Conservation (phyloP, 208 protist species). For the Trypanosoma mega region DNA sequence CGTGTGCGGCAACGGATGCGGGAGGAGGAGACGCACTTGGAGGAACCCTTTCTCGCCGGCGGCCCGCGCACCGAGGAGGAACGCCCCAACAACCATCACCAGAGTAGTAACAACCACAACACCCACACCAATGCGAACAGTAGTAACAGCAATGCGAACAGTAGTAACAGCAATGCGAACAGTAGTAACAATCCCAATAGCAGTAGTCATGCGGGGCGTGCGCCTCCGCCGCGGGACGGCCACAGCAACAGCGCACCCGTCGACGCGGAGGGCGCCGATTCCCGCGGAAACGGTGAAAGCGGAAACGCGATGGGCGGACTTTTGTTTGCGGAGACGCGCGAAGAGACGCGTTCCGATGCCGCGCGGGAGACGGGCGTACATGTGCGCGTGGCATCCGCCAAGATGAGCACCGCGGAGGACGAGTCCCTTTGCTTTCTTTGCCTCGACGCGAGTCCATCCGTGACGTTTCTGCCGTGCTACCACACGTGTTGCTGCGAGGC, state of each 20-base stretch:
- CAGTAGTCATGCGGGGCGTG: conserved; percentile 26
- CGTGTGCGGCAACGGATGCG: neutral
- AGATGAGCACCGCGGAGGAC: conserved; percentile 25
- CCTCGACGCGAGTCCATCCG: conserved; percentile 29
- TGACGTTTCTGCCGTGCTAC: conserved; percentile 60
- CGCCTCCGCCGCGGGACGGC: no score
- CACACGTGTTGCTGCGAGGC: conserved; percentile 55
- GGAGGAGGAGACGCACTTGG: neutral
- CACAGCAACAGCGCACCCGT: no score
- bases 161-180: conserved; percentile 1
- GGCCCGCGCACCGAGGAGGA: neutral
- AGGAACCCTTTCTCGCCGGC: conserved; percentile 10
- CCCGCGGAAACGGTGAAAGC: no score
- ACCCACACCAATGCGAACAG: neutral
- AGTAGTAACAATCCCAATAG: neutral
- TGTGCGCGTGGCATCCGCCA: conserved; percentile 3
- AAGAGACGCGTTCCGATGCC: neutral
- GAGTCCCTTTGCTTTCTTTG: conserved; percentile 48
- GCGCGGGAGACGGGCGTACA: neutral
- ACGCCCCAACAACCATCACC: neutral
- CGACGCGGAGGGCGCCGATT: no score
- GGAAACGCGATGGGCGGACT: no score
- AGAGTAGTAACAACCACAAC: neutral
- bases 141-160: neutral
- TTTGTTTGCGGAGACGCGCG: no score